phyloP scores from a whole-genome alignment of 305 asterid species.

The Andrographis paniculata region DNA sequence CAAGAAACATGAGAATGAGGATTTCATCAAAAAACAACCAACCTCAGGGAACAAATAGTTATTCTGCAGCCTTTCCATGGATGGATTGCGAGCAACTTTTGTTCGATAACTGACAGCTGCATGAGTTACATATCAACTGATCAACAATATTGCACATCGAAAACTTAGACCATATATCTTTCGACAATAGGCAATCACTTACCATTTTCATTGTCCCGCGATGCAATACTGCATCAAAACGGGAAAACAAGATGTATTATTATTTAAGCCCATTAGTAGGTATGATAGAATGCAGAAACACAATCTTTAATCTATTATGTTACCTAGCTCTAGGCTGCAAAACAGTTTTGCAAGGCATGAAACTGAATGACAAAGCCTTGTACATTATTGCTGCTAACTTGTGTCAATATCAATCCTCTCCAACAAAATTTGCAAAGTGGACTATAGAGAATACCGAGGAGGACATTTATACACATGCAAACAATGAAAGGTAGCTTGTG shows the following conservation, averaged over 20 bases:
- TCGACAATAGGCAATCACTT: slow-evolving; percentile 16
- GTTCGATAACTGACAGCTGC: slow-evolving; percentile 47
- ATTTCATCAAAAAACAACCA: not conserved
- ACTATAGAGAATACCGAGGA: slow-evolving; percentile 7
- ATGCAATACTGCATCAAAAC: slow-evolving; percentile 41
- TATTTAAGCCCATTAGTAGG: slow-evolving; percentile 2
- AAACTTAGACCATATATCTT: not conserved
- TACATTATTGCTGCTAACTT: slow-evolving; percentile 29
- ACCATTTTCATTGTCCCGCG: slow-evolving; percentile 33
- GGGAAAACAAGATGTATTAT: slow-evolving; percentile 9
- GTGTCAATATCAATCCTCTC: slow-evolving; percentile 17
- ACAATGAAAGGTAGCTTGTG: slow-evolving; percentile 6
- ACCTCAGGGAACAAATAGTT: slow-evolving; percentile 92
- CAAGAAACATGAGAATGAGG: too few species aligned
- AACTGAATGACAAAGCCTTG: slow-evolving; percentile 20
- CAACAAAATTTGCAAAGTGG: slow-evolving; percentile 10
- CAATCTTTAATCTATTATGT: slow-evolving; percentile 10
- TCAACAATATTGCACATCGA: slow-evolving; percentile 9
- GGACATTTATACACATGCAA: slow-evolving; percentile 21
- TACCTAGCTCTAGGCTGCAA: slow-evolving; percentile 50
- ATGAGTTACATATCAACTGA: slow-evolving; percentile 13
- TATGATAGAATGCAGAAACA: too few species aligned
- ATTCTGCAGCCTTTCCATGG: slow-evolving; percentile 62
- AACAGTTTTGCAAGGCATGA: slow-evolving; percentile 34
- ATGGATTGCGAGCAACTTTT: slow-evolving; percentile 59